Evolutionary conservation across 495 filamentous ascomycete species (phyloP).

Genomic region (Podospora appendiculata): DNA sequence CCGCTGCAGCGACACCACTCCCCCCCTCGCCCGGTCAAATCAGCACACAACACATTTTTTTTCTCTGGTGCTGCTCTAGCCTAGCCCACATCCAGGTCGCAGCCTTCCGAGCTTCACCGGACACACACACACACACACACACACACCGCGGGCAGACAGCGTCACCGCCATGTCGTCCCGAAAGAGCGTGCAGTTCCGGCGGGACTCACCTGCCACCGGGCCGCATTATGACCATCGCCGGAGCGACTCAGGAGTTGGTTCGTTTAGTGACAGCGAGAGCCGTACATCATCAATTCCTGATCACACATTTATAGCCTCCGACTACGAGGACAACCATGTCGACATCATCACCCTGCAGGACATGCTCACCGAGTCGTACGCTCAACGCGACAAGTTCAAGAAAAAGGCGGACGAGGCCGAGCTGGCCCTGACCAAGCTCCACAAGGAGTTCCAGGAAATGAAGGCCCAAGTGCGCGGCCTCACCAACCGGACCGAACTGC

Average conservation of each 20-base stretch:
- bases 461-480: constrained; percentile 41
- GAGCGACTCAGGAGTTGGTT: constrained; percentile 30
- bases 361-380: constrained; percentile 4
- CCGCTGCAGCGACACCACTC: constrained; percentile 18
- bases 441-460: constrained; percentile 56
- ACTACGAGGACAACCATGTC: constrained; percentile 15
- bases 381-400: constrained; percentile 13
- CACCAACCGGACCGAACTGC: constrained; percentile 69
- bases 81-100: constrained; percentile 3
- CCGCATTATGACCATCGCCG: constrained; percentile 20
- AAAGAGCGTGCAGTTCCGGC: constrained; percentile 28
- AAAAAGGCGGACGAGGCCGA: constrained; percentile 31
- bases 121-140: neutral
- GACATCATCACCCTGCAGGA: constrained; percentile 16
- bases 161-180: constrained; percentile 20
- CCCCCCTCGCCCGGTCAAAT: constrained; percentile 23
- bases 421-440: constrained; percentile 35
- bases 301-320: constrained; percentile 11
- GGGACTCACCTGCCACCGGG: constrained; percentile 21
- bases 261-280: constrained; percentile 25
- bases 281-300: constrained; percentile 19
- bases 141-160: neutral
- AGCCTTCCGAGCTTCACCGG: constrained; percentile 8
- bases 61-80: constrained; percentile 19
- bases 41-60: constrained; percentile 32